A percentile compares a stretch with the other conserved stretches of the same genome.
phyloP scores from a whole-genome alignment of 2,329 filamentous ascomycete genomes.

The Bipolaris bicolor region DNA sequence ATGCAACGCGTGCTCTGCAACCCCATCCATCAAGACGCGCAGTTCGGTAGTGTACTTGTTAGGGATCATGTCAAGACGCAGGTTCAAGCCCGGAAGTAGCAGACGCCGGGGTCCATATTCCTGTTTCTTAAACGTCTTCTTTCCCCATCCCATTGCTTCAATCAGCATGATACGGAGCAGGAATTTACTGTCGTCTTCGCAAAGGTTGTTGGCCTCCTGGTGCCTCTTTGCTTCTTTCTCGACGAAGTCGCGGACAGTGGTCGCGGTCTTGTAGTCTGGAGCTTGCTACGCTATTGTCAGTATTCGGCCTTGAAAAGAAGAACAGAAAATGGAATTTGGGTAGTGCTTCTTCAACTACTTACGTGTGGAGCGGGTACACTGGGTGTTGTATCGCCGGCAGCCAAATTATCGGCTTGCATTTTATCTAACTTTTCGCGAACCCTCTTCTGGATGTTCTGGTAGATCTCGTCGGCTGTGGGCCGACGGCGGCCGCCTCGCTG shows the following conservation, averaged over 20 bases:
- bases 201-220: conserved; percentile 3
- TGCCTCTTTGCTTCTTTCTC: conserved; percentile 7
- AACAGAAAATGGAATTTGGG: not conserved
- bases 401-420: not conserved
- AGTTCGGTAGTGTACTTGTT: conserved; percentile 13
- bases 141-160: conserved; percentile 23
- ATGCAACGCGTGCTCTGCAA: not conserved
- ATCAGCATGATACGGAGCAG: conserved; percentile 15
- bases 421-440: not conserved
- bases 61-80: conserved; percentile 24
- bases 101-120: not conserved
- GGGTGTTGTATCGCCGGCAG: not conserved
- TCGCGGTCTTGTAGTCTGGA: not conserved
- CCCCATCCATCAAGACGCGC: conserved; percentile 4
- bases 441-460: conserved; percentile 8
- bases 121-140: conserved; percentile 9
- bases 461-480: conserved; percentile 5
- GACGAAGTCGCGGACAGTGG: conserved; percentile 15
- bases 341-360: not conserved
- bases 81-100: conserved; percentile 17
- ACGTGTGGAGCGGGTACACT: not conserved
- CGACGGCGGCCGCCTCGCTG: conserved; percentile 9
- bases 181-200: conserved; percentile 22
- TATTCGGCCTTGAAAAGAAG: not conserved
- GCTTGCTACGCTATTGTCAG: not conserved